These are phyloP conservation scores for Gracilariopsis chorda DNA, from an alignment of 23 red algal species.

Conservation along the genomic window DNA sequence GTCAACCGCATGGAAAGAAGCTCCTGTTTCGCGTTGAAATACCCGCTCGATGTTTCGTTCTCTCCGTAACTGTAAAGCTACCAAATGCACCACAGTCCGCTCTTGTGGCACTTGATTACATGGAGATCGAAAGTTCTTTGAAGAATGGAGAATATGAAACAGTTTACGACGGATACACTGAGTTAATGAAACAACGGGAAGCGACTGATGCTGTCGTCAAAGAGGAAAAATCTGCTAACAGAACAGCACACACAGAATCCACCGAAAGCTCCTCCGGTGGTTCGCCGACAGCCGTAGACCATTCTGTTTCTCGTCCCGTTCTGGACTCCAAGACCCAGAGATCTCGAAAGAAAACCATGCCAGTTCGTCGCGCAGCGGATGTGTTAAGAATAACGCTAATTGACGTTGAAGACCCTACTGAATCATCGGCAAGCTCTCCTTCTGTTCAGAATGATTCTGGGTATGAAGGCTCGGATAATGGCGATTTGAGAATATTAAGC, in stretches of 20 bases:
- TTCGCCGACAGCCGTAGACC: conserved; percentile 24
- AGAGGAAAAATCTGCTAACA: neutral
- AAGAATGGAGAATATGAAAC: conserved; percentile 56
- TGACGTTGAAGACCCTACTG: conserved; percentile 16
- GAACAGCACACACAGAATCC: neutral
- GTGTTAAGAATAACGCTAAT: conserved; percentile 46
- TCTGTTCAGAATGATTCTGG: neutral
- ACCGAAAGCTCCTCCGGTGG: neutral
- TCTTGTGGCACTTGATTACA: conserved; percentile 16
- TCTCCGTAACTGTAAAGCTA: conserved; percentile 53
- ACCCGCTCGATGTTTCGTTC: conserved; percentile 64
- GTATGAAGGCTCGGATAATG: conserved; percentile 20
- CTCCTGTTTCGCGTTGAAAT: conserved; percentile 67
- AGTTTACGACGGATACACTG: conserved; percentile 52
- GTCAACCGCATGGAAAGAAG: neutral
- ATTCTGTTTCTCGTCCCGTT: neutral
- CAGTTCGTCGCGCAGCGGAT: conserved; percentile 45
- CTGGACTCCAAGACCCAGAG: neutral
- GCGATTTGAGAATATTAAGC: conserved; percentile 18
- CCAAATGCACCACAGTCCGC: conserved; percentile 30
- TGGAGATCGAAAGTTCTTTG: conserved; percentile 56
- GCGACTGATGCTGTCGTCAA: neutral
- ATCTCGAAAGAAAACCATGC: conserved; percentile 49
- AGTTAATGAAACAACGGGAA: neutral
- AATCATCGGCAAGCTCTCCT: neutral